phyloP scores from a whole-genome alignment of 1,284 basidiomycete genomes.

The Gymnopus androsaceus region DNA sequence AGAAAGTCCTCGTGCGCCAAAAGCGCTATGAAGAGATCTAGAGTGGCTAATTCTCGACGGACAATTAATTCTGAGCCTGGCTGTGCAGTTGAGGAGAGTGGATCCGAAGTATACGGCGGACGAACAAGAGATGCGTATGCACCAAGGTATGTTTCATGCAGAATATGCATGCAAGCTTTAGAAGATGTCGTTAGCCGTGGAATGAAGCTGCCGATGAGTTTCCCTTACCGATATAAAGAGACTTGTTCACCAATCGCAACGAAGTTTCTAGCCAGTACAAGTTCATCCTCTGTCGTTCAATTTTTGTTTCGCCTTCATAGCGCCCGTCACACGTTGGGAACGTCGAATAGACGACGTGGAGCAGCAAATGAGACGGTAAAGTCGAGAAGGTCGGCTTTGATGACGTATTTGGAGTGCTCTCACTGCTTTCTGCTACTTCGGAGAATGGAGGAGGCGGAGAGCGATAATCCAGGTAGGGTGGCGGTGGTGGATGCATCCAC shows the following conservation, averaged over 20 bases:
- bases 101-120: constrained; percentile 57
- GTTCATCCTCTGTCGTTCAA: constrained; percentile 43
- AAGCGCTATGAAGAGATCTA: constrained; percentile 58
- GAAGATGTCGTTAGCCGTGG: neutral
- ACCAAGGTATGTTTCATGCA: constrained; percentile 57
- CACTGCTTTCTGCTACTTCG: neutral
- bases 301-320: constrained; percentile 35
- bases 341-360: constrained; percentile 53
- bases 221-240: constrained; percentile 46
- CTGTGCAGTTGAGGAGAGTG: constrained; percentile 44
- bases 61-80: constrained; percentile 21
- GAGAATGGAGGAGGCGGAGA: constrained; percentile 17
- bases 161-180: constrained; percentile 62
- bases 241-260: constrained; percentile 50
- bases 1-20: constrained; percentile 61
- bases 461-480: constrained; percentile 24
- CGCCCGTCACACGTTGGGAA: constrained; percentile 40
- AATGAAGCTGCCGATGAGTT: neutral
- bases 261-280: constrained; percentile 53
- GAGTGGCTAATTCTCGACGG: constrained; percentile 52
- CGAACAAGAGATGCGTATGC: constrained; percentile 49
- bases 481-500: constrained; percentile 19
- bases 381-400: constrained; percentile 31
- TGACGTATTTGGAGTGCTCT: neutral
- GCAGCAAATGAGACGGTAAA: constrained; percentile 50